Conservation (phyloP, 163 green algal species). For the Chlorella variabilis region DNA sequence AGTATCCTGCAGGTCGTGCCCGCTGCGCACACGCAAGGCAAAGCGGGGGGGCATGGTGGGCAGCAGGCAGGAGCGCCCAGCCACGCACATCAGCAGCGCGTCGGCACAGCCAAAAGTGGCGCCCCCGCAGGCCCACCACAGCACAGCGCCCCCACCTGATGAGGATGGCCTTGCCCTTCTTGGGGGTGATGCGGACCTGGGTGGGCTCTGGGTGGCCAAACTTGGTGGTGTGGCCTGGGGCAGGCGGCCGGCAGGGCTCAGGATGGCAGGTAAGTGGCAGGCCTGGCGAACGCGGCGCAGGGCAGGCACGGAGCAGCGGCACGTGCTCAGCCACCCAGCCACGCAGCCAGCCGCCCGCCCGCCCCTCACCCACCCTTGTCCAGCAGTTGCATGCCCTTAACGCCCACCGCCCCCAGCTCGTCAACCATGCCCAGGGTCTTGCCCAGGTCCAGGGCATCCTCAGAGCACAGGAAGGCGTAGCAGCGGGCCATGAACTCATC, state of each 20-base stretch:
- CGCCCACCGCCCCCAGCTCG: slow-evolving; percentile 60
- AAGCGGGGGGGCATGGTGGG: background rate
- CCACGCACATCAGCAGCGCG: too few relatives aligned
- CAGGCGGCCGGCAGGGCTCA: background rate
- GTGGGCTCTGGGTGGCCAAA: slow-evolving; percentile 71
- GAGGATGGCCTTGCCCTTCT: slow-evolving; percentile 72
- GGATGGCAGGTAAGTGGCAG: too few relatives aligned
- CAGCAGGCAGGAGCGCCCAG: slow-evolving; percentile 55
- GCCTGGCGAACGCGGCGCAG: too few relatives aligned
- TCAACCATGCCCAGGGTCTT: slow-evolving; percentile 43
- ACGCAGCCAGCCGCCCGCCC: background rate
- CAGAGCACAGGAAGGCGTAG: slow-evolving; percentile 66
- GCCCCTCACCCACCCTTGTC: slow-evolving; percentile 34
- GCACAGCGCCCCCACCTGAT: too few relatives aligned
- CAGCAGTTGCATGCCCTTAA: slow-evolving; percentile 71
- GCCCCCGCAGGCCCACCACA: too few relatives aligned
- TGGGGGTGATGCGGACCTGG: slow-evolving; percentile 63
- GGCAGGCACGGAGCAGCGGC: too few relatives aligned
- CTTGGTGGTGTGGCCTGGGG: slow-evolving; percentile 51
- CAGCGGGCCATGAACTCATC: slow-evolving; percentile 59
- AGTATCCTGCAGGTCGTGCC: slow-evolving; percentile 55
- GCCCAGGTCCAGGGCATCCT: slow-evolving; percentile 19
- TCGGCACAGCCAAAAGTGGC: too few relatives aligned
- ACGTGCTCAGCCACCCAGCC: too few relatives aligned
- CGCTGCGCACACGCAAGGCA: background rate